A percentile compares a stretch with the other conserved stretches of the same genome.
Conservation (phyloP, 768 basidiomycete genomes). For the Lentinula aciculospora region DNA sequence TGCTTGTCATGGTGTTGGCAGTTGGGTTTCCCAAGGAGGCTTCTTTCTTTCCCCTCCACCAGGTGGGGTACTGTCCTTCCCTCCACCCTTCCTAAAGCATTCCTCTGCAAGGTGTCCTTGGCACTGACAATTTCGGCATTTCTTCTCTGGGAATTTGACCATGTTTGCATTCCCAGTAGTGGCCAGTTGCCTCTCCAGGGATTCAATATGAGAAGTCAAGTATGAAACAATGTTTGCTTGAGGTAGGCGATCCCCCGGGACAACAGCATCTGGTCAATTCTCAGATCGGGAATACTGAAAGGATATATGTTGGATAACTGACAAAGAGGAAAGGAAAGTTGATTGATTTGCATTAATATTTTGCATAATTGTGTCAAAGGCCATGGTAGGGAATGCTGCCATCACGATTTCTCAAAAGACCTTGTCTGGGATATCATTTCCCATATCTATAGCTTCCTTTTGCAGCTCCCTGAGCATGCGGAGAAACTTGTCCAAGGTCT, state of each 20-base stretch:
- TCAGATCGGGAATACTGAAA: too few relatives aligned
- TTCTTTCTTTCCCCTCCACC: constrained; percentile 11
- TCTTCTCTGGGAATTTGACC: too few relatives aligned
- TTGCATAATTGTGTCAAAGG: constrained; percentile 4
- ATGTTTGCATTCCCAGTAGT: too few relatives aligned
- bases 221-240: not conserved
- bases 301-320: too few relatives aligned
- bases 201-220: not conserved
- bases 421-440: not conserved
- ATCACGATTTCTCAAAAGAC: not conserved
- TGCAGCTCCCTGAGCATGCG: not conserved
- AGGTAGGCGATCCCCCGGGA: not conserved
- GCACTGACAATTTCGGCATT: too few relatives aligned
- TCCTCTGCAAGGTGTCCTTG: constrained; percentile 13
- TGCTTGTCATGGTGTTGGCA: too few relatives aligned
- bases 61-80: constrained; percentile 16
- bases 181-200: not conserved
- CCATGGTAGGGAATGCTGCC: not conserved
- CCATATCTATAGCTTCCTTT: not conserved
- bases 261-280: not conserved
- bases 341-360: too few relatives aligned
- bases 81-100: constrained; percentile 21
- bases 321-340: too few relatives aligned
- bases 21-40: too few relatives aligned
- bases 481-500: not conserved